Base-by-base conservation (phyloP, 352 stramenopile genomes). In the Phytophthora parvispora region DNA sequence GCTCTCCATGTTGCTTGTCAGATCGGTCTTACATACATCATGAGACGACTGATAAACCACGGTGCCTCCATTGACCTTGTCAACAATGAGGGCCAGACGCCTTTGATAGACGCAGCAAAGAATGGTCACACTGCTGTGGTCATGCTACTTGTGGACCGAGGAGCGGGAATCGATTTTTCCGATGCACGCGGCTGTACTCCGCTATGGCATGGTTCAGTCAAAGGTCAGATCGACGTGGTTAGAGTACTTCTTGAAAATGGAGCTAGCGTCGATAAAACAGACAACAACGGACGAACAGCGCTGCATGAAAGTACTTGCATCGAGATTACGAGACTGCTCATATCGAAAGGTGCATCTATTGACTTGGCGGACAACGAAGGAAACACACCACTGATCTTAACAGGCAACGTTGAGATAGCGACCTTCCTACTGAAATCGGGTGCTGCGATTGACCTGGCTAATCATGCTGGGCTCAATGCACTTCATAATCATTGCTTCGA, bases 1-100 rank as follows among this genome's bases (percentile, higher is more conserved):
- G 49, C 49, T 42, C 57, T 72, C 15, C 50, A 55, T 20, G 24
- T 52, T 13, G 50, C 49, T 25, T 62, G 64, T 58, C 20, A 34
- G 15, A 20, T 25, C 28, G 64, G 57, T 3, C 12, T 34, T 16
- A 9, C 48, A 13, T 31, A 56, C 12, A 20, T 36, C 16, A 49
- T 62, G 3, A 36, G 45, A 3, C 10, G 52, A 7, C 56, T 72
- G 22, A 18, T 40, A 7, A 40, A 18, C 3, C 22, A 42, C 50
- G 51, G 61, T 18, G 61, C 61, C 16, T 40, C 25, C 12, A 36
- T 62, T 56, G 51, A 62, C 22, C 1, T 42, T 1, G 42, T 51
- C 4, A 31, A 68, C 32, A 15, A 48, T 2, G 27, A 61, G 3
- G 51, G 52, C 1, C 12, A 36, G 18, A 62, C 18, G 29, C 50